Percentiles rank a stretch among this genome's conserved stretches.
Conservation (phyloP, 495 filamentous ascomycete species). For the Neurospora sp. region DNA sequence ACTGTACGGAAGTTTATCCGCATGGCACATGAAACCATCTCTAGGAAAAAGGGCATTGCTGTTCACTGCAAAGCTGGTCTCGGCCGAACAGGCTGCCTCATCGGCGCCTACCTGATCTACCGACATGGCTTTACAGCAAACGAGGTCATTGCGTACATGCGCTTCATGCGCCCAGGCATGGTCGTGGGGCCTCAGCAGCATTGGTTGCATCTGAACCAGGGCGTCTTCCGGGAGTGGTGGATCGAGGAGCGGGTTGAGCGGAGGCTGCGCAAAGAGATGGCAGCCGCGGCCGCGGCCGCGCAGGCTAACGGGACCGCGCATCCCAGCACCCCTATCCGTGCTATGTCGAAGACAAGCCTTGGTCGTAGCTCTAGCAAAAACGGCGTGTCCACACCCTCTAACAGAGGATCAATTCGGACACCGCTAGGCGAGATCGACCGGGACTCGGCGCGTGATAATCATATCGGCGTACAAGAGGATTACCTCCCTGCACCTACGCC, state of each 20-base stretch:
- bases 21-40: slow-evolving; percentile 90
- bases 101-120: slow-evolving; percentile 97
- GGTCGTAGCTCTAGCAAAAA: slow-evolving; percentile 43
- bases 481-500: slow-evolving; percentile 91
- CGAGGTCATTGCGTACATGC: slow-evolving; percentile 97
- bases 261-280: slow-evolving; percentile 34
- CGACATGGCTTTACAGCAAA: slow-evolving; percentile 97
- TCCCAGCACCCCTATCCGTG: slow-evolving; percentile 66
- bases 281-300: slow-evolving; percentile 40
- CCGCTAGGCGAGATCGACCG: slow-evolving; percentile 84
- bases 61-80: slow-evolving; percentile 98
- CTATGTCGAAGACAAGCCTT: slow-evolving; percentile 45
- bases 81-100: slow-evolving; percentile 88
- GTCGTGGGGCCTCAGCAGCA: slow-evolving; percentile 99
- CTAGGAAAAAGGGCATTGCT: slow-evolving; percentile 74
- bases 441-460: slow-evolving; percentile 48
- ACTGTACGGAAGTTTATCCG: slow-evolving; percentile 89
- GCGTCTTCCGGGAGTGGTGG: slow-evolving; percentile 96
- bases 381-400: slow-evolving; percentile 61
- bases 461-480: slow-evolving; percentile 54
- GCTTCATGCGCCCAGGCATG: slow-evolving; percentile 99
- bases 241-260: slow-evolving; percentile 75
- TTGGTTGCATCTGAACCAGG: slow-evolving; percentile 97
- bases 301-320: slow-evolving; percentile 32
- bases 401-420: slow-evolving; percentile 61